Base-by-base conservation (phyloP, 441 rosid species). In the Erodium chrysanthum region DNA sequence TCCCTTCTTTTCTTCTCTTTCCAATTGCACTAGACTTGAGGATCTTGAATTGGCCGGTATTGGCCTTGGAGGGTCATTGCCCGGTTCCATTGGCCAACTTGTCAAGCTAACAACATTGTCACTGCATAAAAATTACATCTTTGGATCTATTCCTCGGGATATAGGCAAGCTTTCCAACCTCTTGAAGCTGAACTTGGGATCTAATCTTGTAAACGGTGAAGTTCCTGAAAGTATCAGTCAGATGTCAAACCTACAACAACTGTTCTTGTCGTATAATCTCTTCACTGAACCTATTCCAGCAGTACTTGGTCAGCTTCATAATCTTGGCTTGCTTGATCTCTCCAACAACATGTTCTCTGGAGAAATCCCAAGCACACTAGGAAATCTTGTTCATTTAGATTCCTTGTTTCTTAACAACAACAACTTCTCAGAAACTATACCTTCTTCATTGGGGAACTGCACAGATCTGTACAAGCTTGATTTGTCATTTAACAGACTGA, bases 1-100 rank as follows among this genome's bases (percentile, higher is more conserved):
- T 21, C 73, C 79, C n/a, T 86, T 84, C 75, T 85, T 84, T 66
- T 68, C 68, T 0, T 66, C 90, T 37, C 78, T 85, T 46, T 37
- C 60, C 50, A 84, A 84, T 22, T 84, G 86, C 72, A 79, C 85
- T 5, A 0, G 0, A 5, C 79, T 85, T 35, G 40, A 0, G 59
- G 88, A 85, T 52, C 67, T 85, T 56, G 88, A 81, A 64, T 59
- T 82, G 76, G 88, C 79, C 20, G 85, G 85, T 10, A 80, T 84
- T 79, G 78, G 67, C 5, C 83, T 85, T 0, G 80, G 86, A 73
- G 90, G 88, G 69, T 76, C 31, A 65, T 67, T 84, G 52, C 82
- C 86, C 0, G 66, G 25, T 54, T 82, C 85, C 44, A 73, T 85
- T n/a, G 77, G 77, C 60, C 64, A 21, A 54, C 80, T 72, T 14